Percentiles rank a stretch among this genome's conserved stretches.
These are phyloP conservation scores for Stellera chamaejasme DNA, from an alignment of 345 rosid genomes.

Conservation along the genomic window DNA sequence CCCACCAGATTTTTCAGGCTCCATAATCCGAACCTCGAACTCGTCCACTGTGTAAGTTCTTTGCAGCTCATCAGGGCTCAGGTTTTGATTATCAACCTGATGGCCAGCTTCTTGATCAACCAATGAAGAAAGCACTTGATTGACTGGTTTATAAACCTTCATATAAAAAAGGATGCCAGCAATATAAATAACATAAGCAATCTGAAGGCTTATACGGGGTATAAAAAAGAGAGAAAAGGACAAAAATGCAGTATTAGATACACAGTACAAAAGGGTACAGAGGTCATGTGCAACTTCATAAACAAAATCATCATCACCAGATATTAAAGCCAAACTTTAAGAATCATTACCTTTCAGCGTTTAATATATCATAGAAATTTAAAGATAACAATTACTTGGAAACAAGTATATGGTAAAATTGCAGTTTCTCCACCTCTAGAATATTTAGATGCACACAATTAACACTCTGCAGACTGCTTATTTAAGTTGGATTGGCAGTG, in stretches of 20 bases:
- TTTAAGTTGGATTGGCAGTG: no score
- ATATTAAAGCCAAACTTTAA: not conserved
- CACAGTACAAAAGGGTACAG: slow-evolving; percentile 1
- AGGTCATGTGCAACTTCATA: slow-evolving; percentile 1
- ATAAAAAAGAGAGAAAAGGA: no score
- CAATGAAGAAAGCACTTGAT: slow-evolving; percentile 86
- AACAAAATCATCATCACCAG: not conserved
- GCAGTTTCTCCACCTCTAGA: no score
- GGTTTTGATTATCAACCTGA: slow-evolving; percentile 74
- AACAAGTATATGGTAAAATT: no score
- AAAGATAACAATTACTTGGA: no score
- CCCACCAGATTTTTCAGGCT: slow-evolving; percentile 80
- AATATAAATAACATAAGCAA: not conserved
- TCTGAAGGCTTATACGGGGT: no score
- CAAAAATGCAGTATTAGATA: not conserved
- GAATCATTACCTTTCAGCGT: not conserved
- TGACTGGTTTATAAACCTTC: slow-evolving; percentile 79
- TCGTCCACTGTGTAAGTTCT: slow-evolving; percentile 77
- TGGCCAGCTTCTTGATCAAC: slow-evolving; percentile 95
- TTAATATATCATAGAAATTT: not conserved
- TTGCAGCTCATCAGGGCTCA: slow-evolving; percentile 68
- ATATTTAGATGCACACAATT: no score
- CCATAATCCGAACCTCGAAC: slow-evolving; percentile 85
- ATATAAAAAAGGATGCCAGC: slow-evolving; percentile 8
- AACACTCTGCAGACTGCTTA: no score